Conservation (phyloP, 176 grass and related monocot genomes). For the Bolboschoenus planiculmis region DNA sequence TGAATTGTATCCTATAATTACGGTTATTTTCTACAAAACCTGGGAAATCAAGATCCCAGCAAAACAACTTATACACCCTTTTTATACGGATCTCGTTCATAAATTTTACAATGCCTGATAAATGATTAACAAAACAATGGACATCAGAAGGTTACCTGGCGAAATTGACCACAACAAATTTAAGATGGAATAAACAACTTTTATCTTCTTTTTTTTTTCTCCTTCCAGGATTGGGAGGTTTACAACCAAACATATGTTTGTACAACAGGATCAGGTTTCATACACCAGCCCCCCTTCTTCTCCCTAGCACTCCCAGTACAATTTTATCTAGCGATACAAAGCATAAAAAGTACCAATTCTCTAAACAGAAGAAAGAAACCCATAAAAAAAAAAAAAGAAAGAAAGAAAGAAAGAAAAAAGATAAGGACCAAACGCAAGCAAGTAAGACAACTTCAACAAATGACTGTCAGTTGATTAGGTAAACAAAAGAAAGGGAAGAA, state of each 20-base stretch:
- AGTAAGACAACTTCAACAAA: slow-evolving; percentile 63
- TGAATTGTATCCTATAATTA: not conserved
- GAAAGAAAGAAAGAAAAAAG: not conserved
- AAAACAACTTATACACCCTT: not conserved
- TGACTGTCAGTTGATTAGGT: slow-evolving; percentile 46
- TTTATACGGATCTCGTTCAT: not conserved
- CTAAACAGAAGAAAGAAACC: slow-evolving; percentile 15
- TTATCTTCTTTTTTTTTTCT: slow-evolving; percentile 15
- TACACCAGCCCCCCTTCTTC: slow-evolving; percentile 4
- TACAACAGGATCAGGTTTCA: slow-evolving; percentile 20
- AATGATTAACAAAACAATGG: not conserved
- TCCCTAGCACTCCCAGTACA: slow-evolving; percentile 10
- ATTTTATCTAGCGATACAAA: slow-evolving; percentile 22
- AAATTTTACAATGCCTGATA: not conserved
- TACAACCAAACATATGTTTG: slow-evolving; percentile 37
- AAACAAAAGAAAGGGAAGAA: slow-evolving; percentile 18
- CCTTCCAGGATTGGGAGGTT: slow-evolving; percentile 32
- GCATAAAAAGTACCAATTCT: slow-evolving; percentile 26
- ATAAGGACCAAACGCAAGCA: slow-evolving; percentile 22
- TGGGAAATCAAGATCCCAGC: not conserved
- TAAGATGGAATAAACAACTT: slow-evolving; percentile 17
- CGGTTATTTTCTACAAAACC: not conserved
- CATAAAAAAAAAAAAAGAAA: slow-evolving; percentile 18
- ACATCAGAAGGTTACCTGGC: not conserved
- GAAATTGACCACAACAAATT: not conserved